These are phyloP conservation scores for Aspergillus versicolor DNA, from an alignment of 2,329 filamentous ascomycete genomes.

Conservation along the genomic window DNA sequence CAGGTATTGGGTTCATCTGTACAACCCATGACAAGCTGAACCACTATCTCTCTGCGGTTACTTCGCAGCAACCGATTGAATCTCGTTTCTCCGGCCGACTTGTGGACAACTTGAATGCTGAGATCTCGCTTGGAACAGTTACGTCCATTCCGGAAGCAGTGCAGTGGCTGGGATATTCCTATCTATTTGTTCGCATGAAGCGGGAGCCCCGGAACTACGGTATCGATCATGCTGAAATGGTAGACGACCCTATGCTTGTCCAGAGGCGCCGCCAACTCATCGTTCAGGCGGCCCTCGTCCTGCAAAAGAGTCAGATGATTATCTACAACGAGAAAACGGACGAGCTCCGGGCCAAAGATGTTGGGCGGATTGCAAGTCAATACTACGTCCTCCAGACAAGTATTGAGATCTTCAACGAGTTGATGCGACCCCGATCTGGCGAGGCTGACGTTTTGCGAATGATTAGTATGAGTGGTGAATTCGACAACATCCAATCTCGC, in stretches of 20 bases:
- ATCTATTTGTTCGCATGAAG: constrained; percentile 95
- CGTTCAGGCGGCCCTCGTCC: constrained; percentile 79
- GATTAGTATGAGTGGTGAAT: constrained; percentile 97
- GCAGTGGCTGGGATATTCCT: constrained; percentile 97
- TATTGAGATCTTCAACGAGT: constrained; percentile 91
- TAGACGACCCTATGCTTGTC: constrained; percentile 83
- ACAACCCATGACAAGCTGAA: constrained; percentile 91
- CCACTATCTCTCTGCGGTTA: constrained; percentile 90
- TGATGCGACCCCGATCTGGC: constrained; percentile 82
- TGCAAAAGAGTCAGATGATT: constrained; percentile 97
- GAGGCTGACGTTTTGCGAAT: constrained; percentile 93
- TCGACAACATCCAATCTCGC: constrained; percentile 91
- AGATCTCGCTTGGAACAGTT: constrained; percentile 90
- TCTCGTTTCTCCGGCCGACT: constrained; percentile 93
- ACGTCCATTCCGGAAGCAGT: constrained; percentile 92
- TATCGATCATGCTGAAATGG: constrained; percentile 89
- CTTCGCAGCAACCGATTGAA: constrained; percentile 94
- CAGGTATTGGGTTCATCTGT: constrained; percentile 96
- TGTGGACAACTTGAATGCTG: constrained; percentile 95
- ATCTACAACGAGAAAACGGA: constrained; percentile 96
- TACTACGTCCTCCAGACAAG: constrained; percentile 93
- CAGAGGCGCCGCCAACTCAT: constrained; percentile 81
- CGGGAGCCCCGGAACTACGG: constrained; percentile 88
- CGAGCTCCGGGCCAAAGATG: constrained; percentile 88
- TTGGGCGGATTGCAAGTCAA: constrained; percentile 94